A percentile compares a stretch with the other conserved stretches of the same genome.
These are phyloP conservation scores for Leccinum fuscescens DNA, from an alignment of 1,284 basidiomycete genomes.

Conservation along the genomic window DNA sequence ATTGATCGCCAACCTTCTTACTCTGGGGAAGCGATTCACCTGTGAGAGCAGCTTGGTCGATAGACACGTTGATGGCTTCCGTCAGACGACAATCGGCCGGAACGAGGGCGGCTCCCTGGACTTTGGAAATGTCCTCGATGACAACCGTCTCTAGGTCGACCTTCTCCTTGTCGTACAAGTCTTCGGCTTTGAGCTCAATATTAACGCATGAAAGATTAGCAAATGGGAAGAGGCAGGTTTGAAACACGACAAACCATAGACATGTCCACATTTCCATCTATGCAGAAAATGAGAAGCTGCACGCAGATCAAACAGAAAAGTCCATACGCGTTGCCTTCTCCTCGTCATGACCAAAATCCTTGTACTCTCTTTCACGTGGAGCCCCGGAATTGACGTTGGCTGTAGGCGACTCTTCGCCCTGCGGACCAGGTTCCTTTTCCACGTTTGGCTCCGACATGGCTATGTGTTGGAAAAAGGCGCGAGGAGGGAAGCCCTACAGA, in stretches of 20 bases:
- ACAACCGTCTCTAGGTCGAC: conserved; percentile 97
- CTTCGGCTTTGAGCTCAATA: conserved; percentile 91
- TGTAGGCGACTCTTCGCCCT: conserved; percentile 40
- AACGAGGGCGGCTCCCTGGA: conserved; percentile 82
- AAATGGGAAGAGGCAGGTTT: not conserved
- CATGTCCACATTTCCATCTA: conserved; percentile 88
- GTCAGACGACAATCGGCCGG: conserved; percentile 94
- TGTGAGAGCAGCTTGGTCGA: conserved; percentile 95
- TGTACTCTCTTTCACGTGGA: conserved; percentile 87
- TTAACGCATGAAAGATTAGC: conserved; percentile 25
- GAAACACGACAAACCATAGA: conserved; percentile 48
- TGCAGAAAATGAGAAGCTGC: not conserved
- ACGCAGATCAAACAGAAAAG: conserved; percentile 8
- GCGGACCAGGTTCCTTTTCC: conserved; percentile 63
- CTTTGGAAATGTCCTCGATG: conserved; percentile 93
- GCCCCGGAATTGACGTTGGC: conserved; percentile 28
- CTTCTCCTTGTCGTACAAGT: conserved; percentile 98
- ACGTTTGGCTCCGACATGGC: conserved; percentile 44
- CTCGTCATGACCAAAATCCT: conserved; percentile 83
- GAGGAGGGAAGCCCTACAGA: conserved; percentile 27
- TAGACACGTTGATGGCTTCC: conserved; percentile 93
- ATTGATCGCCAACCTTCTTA: conserved; percentile 93
- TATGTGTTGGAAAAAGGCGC: not conserved
- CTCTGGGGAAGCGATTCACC: conserved; percentile 91
- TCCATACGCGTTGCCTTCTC: conserved; percentile 68